Percentiles rank a stretch among this genome's conserved stretches.
Evolutionary conservation across 2,329 filamentous ascomycete genomes (phyloP).

Genomic region (Monascus ruber): DNA sequence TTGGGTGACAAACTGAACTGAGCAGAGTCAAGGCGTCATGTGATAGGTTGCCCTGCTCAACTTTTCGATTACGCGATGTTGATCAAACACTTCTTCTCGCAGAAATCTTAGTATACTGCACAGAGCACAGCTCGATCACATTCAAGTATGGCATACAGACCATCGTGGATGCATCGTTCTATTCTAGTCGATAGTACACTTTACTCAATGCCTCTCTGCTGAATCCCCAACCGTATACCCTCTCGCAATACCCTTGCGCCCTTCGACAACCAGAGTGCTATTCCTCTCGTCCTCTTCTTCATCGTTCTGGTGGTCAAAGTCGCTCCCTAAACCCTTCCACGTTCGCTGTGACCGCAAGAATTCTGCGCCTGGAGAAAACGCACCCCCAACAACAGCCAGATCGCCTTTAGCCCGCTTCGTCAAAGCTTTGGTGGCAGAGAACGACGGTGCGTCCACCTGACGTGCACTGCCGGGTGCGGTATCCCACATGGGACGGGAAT

Average conservation of each 20-base stretch:
- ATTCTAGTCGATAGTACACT: not conserved
- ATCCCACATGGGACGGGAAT: conserved; percentile 45
- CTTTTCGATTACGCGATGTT: not conserved
- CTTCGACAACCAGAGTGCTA: conserved; percentile 67
- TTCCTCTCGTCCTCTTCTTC: conserved; percentile 42
- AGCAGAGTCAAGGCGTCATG: conserved; percentile 8
- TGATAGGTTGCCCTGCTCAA: conserved; percentile 11
- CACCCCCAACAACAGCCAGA: conserved; percentile 68
- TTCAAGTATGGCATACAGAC: too few species aligned
- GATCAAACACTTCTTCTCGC: too few species aligned
- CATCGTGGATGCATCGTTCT: not conserved
- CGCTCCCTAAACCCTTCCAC: conserved; percentile 84
- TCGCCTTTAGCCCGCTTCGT: conserved; percentile 57
- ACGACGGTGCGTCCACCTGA: conserved; percentile 14
- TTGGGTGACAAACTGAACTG: too few species aligned
- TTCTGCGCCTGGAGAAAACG: conserved; percentile 84
- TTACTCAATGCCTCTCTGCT: conserved; percentile 22
- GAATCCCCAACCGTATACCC: conserved; percentile 69
- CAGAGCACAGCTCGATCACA: too few species aligned
- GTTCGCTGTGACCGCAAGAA: conserved; percentile 71
- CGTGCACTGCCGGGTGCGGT: conserved; percentile 17
- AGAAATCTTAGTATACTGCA: too few species aligned
- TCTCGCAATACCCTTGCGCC: conserved; percentile 73
- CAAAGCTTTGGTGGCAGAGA: conserved; percentile 37
- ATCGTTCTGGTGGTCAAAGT: conserved; percentile 56